A percentile compares a stretch with the other conserved stretches of the same genome.
These are phyloP conservation scores for Oryza australiensis DNA, from an alignment of 176 grass and related monocot genomes.

Conservation along the genomic window DNA sequence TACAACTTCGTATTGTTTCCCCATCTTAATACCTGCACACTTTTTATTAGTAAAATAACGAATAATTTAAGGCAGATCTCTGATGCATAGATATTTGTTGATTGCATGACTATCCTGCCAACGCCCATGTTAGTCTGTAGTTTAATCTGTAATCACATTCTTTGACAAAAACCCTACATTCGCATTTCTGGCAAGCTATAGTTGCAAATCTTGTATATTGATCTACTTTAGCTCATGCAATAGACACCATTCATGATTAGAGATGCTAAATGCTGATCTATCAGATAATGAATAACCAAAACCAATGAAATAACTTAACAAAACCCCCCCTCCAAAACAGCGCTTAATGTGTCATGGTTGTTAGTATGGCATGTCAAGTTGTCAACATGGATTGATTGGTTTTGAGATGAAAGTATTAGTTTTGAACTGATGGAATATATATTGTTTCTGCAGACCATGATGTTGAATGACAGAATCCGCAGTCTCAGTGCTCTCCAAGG, in stretches of 20 bases:
- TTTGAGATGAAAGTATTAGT: not conserved
- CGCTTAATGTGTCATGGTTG: not conserved
- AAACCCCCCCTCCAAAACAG: not conserved
- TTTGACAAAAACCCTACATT: too few species aligned
- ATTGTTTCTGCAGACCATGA: conserved; percentile 74
- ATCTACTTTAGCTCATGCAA: not conserved
- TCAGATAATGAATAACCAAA: not conserved
- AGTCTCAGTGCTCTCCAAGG: conserved; percentile 84
- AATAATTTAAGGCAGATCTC: not conserved
- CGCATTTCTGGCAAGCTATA: not conserved
- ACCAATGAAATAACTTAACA: not conserved
- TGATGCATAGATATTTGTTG: not conserved
- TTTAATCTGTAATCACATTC: too few species aligned
- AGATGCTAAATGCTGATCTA: not conserved
- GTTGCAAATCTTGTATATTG: not conserved
- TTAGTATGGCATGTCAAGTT: not conserved
- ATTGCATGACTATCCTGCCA: too few species aligned
- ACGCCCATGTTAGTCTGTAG: too few species aligned
- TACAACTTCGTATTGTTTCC: not conserved
- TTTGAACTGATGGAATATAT: not conserved
- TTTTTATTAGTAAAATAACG: not conserved
- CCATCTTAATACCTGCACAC: not conserved
- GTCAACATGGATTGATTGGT: not conserved
- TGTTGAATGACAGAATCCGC: conserved; percentile 96
- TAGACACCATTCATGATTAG: not conserved